Conservation (phyloP, 805 yeast species). For the Kodamaea neixiangensis region DNA sequence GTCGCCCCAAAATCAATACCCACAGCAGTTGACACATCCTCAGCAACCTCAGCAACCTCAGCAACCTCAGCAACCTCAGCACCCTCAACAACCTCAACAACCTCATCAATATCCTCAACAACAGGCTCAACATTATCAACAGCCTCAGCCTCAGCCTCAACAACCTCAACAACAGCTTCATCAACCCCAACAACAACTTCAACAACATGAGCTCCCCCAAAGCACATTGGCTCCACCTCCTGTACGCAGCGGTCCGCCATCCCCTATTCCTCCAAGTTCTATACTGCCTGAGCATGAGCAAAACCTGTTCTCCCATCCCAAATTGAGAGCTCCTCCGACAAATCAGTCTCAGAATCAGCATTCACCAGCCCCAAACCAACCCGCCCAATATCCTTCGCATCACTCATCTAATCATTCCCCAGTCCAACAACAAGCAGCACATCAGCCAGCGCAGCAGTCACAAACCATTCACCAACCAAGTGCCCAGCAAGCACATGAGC, state of each 20-base stretch:
- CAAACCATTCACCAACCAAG: background rate
- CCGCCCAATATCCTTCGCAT: background rate
- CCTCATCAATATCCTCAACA: background rate
- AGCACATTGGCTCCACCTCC: slow-evolving; percentile 2
- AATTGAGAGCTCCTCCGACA: slow-evolving; percentile 12
- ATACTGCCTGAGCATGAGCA: background rate
- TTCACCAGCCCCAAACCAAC: slow-evolving; percentile 4
- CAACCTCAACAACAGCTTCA: background rate
- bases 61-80: slow-evolving; percentile 3
- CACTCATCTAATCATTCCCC: background rate
- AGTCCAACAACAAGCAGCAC: background rate
- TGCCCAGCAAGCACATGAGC: background rate
- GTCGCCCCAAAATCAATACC: slow-evolving; percentile 1
- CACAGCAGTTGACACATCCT: slow-evolving; percentile 1
- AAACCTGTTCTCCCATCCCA: background rate
- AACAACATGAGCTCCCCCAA: background rate
- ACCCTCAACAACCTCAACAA: background rate
- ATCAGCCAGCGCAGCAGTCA: background rate
- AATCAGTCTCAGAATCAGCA: slow-evolving; percentile 14
- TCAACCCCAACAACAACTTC: slow-evolving; percentile 1
- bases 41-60: slow-evolving; percentile 6
- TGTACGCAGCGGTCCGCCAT: slow-evolving; percentile 1
- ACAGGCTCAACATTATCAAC: slow-evolving; percentile 3
- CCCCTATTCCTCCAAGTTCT: slow-evolving; percentile 8
- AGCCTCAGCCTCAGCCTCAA: slow-evolving; percentile 3